Evolutionary conservation across 1,284 basidiomycete species (phyloP), one percentile per base, ranked within the genome.

Genomic region (Sporisorium sorghi): DNA sequence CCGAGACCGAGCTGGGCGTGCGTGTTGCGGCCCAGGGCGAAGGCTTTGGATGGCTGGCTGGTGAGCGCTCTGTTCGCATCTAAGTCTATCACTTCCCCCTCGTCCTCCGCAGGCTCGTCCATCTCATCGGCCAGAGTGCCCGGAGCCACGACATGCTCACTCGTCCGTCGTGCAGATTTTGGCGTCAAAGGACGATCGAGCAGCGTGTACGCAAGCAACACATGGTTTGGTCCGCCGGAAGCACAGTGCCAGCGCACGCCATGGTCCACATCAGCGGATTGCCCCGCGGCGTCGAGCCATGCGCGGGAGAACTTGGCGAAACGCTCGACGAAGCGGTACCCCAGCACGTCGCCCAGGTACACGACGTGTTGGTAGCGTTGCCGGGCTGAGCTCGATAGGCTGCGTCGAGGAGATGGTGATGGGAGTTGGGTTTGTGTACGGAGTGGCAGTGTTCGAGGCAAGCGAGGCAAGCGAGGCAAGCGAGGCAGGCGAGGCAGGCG

Each of bases 1-100:
- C 73, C 73, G 1, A 76, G 37, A 14, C 73, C 73, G 2, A 76
- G 44, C 42, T 76, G 69, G 2, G 64, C 73, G 35, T 65, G 57
- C 0, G 73, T 73, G 26, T 76, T 76, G 6, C 65, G 15, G 0
- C 73, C 73, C 10, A 76, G 5, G 5, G 58, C 42, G 24, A 73
- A 69, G 0, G 73, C 60, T 28, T 76, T 76, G 37, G 32, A 35
- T 8, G 54, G 60, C 2, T 32, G 43, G 5, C 23, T 21, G 19
- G n/a, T 44, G 0, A 10, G 37, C 3, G 46, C 4, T 17, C 2
- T 49, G 11, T 10, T 28, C 8, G 15, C 11, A 35, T 37, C 42
- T 6, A n/a, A n/a, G n/a, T 63, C 56, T 6, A 62, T 11, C 19
- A 69, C 28, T 21, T 53, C 35, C 5, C 19, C 58, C 17, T 51